Conservation (phyloP, 352 stramenopile genomes). For the Synura sp. region DNA sequence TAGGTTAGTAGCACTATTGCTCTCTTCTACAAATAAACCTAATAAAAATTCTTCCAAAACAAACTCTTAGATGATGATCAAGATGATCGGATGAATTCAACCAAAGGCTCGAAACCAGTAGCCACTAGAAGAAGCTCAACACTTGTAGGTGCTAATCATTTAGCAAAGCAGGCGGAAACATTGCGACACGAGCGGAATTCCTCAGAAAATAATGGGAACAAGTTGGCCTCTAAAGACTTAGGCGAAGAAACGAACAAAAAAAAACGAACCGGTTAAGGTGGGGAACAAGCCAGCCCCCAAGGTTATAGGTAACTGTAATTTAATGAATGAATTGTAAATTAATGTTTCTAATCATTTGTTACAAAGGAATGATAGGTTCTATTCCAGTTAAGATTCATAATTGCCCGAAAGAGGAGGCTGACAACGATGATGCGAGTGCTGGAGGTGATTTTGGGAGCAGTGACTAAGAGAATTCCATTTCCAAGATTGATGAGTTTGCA, state of each 20-base stretch:
- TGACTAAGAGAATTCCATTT: constrained; percentile 29
- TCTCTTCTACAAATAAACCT: constrained; percentile 37
- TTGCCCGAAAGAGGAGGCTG: constrained; percentile 27
- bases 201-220: constrained; percentile 34
- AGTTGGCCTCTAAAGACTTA: constrained; percentile 32
- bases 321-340: constrained; percentile 33
- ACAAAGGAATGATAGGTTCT: constrained; percentile 36
- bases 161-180: constrained; percentile 26
- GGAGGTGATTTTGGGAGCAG: constrained; percentile 23
- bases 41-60: constrained; percentile 32
- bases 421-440: constrained; percentile 24
- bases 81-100: constrained; percentile 31
- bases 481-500: constrained; percentile 31
- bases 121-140: constrained; percentile 32
- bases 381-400: constrained; percentile 38
- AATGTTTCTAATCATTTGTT: constrained; percentile 32
- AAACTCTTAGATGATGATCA: constrained; percentile 32
- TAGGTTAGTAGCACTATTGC: constrained; percentile 28
- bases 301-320: constrained; percentile 34
- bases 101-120: constrained; percentile 26
- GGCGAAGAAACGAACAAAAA: constrained; percentile 29
- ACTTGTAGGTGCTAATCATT: constrained; percentile 36
- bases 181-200: constrained; percentile 31
- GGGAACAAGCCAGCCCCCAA: constrained; percentile 24
- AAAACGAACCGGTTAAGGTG: constrained; percentile 22